Percentiles rank a stretch among this genome's conserved stretches.
phyloP scores from a whole-genome alignment of 805 yeast species.

The Starmerella roubikii region DNA sequence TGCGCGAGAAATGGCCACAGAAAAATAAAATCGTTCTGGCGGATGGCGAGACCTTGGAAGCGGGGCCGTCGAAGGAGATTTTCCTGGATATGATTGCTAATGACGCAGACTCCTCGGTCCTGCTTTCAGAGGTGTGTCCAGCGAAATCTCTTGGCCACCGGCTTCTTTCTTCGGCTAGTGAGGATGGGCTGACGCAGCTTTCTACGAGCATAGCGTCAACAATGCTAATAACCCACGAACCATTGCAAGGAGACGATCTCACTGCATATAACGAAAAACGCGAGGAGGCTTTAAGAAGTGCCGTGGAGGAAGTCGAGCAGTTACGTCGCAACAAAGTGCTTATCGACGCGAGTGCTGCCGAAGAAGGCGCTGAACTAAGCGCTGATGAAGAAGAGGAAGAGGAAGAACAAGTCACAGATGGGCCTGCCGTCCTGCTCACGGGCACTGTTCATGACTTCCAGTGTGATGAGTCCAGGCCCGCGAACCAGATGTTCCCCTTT shows the following conservation, averaged over 20 bases:
- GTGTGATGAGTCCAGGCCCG: slow-evolving; percentile 24
- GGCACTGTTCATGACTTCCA: slow-evolving; percentile 34
- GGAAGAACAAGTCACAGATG: slow-evolving; percentile 19
- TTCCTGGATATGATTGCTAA: slow-evolving; percentile 37
- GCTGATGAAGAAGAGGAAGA: slow-evolving; percentile 26
- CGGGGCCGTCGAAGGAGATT: slow-evolving; percentile 40
- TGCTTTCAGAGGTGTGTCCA: slow-evolving; percentile 57
- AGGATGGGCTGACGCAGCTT: slow-evolving; percentile 5
- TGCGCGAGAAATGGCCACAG: slow-evolving; percentile 16
- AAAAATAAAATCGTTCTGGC: slow-evolving; percentile 65
- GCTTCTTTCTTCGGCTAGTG: slow-evolving; percentile 30
- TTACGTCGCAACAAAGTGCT: slow-evolving; percentile 29
- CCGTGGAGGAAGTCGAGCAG: slow-evolving; percentile 23
- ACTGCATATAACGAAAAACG: slow-evolving; percentile 20
- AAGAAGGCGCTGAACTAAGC: slow-evolving; percentile 19
- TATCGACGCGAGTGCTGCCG: slow-evolving; percentile 26
- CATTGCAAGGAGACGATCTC: slow-evolving; percentile 27
- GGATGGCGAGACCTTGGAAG: slow-evolving; percentile 50
- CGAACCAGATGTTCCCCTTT: slow-evolving; percentile 64
- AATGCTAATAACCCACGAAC: slow-evolving; percentile 17
- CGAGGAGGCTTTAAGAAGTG: slow-evolving; percentile 18
- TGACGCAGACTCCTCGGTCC: slow-evolving; percentile 52
- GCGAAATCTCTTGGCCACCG: slow-evolving; percentile 36
- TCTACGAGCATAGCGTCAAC: slow-evolving; percentile 8
- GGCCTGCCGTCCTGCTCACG: slow-evolving; percentile 22